phyloP scores from a whole-genome alignment of 495 filamentous ascomycete genomes.

The Neurospora terricola region DNA sequence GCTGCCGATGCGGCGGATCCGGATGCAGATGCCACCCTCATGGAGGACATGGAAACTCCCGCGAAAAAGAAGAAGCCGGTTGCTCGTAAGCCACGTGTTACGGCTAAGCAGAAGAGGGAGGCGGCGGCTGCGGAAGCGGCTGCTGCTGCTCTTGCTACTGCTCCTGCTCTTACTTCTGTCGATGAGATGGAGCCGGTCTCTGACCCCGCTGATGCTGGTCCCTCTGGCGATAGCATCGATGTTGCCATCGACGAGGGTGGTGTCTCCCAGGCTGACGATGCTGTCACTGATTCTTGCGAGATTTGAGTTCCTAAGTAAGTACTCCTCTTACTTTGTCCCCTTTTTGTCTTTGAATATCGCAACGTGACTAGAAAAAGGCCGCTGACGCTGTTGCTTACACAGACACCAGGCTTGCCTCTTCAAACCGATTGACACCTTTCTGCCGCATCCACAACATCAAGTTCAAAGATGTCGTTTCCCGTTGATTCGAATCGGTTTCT shows the following conservation, averaged over 20 bases:
- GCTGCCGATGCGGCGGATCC: background rate
- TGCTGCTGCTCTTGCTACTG: background rate
- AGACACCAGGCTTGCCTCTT: background rate
- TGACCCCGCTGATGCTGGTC: background rate
- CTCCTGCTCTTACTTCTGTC: background rate
- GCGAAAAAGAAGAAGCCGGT: background rate
- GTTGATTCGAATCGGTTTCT: background rate
- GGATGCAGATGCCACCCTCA: background rate
- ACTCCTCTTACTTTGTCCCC: background rate
- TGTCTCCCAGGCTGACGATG: background rate
- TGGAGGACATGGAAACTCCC: background rate
- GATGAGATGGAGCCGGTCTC: background rate
- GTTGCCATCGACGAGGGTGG: background rate
- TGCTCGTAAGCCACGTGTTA: background rate
- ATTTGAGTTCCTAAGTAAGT: background rate
- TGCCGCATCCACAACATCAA: background rate
- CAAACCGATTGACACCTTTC: background rate
- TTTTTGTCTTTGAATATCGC: background rate
- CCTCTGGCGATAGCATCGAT: background rate
- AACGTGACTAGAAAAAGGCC: background rate
- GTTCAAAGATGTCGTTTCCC: background rate
- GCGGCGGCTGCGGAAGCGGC: background rate
- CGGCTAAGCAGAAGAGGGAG: background rate
- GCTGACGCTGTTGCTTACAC: background rate
- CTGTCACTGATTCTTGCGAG: background rate